Evolutionary conservation across 768 basidiomycete genomes (phyloP), one percentile per base, ranked within the genome.

Genomic region (Leucogyrophana mollusca): DNA sequence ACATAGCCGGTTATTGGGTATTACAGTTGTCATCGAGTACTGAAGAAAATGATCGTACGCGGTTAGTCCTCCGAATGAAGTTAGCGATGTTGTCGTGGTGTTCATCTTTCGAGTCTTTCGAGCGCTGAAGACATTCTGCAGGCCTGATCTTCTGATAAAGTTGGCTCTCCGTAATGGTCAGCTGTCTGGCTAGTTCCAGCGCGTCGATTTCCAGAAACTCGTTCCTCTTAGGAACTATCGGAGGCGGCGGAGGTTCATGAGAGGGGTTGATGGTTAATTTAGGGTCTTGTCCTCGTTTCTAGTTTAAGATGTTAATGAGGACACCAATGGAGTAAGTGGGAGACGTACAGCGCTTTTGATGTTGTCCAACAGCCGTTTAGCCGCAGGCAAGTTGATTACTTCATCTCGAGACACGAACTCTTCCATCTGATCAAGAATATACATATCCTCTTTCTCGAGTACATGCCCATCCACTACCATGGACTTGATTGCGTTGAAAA

Each of bases 91-190:
- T 82, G 37, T 80, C 77, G 33, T 67, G 58, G 21, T 65, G 64
- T 20, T 73, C 76, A 13, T 58, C 59, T 45, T 52, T 69, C 23
- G 72, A 69, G 48, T 79, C 71, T 40, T 72, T 74, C 4, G 76
- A 82, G 59, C 66, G 80, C 65, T 75, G 71, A 20, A 87, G 58
- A 57, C 82, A 87, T 55, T 87, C 85, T 27, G 73, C 73, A 1
- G 80, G 73, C 42, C 71, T 69, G 53, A 87, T 84, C 57, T 74
- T 74, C 59, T 73, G 70, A 65, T 80, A 87, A 34, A 83, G 62
- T 11, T 71, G 65, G 43, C 74, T 77, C 59, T 87, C 85, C 54
- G 80, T 72, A 52, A 85, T 75, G 0, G 85, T 86, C 52, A 87
- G 60, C 60, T 87, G 85, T 11, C 85, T 71, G 0, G 85, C 85